Conservation (phyloP, 768 basidiomycete species). For the Macrolepiota fuliginosa region DNA sequence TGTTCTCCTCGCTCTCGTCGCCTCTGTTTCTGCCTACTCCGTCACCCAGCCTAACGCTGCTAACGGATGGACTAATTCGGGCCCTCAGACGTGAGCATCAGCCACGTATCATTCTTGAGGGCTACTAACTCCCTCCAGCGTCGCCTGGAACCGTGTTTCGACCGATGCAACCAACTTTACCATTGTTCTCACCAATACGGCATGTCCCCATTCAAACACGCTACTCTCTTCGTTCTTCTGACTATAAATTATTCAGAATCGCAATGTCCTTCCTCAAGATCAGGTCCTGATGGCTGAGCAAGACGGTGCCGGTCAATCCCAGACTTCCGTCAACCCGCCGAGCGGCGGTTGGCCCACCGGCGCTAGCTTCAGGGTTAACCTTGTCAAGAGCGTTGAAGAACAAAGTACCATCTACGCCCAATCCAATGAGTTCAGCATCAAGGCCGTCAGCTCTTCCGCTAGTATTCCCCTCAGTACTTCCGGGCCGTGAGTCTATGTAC, state of each 20-base stretch:
- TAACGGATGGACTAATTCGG: slow-evolving; percentile 57
- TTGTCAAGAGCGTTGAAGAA: slow-evolving; percentile 49
- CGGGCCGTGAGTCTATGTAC: slow-evolving; percentile 21
- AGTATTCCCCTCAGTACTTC: slow-evolving; percentile 13
- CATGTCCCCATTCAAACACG: slow-evolving; percentile 22
- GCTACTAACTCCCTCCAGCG: slow-evolving; percentile 21
- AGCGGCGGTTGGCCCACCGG: slow-evolving; percentile 67
- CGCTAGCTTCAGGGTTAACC: slow-evolving; percentile 65
- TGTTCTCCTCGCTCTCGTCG: slow-evolving; percentile 46
- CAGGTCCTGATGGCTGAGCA: slow-evolving; percentile 58
- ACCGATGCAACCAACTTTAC: slow-evolving; percentile 73
- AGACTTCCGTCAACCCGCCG: slow-evolving; percentile 47
- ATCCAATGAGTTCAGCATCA: slow-evolving; percentile 57
- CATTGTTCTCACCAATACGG: slow-evolving; percentile 63
- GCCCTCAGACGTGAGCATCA: slow-evolving; percentile 42
- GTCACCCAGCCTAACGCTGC: slow-evolving; percentile 49
- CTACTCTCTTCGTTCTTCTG: slow-evolving; percentile 3
- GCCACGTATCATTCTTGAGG: background rate
- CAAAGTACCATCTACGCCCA: slow-evolving; percentile 65
- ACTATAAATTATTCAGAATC: slow-evolving; percentile 27
- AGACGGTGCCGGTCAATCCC: slow-evolving; percentile 38
- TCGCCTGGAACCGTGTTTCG: slow-evolving; percentile 62
- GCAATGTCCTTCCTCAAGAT: slow-evolving; percentile 26
- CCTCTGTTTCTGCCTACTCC: slow-evolving; percentile 60
- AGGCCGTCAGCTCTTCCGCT: slow-evolving; percentile 21